A percentile compares a stretch with the other conserved stretches of the same genome.
Conservation (phyloP, 306 rosid species). For the Prunus padus region DNA sequence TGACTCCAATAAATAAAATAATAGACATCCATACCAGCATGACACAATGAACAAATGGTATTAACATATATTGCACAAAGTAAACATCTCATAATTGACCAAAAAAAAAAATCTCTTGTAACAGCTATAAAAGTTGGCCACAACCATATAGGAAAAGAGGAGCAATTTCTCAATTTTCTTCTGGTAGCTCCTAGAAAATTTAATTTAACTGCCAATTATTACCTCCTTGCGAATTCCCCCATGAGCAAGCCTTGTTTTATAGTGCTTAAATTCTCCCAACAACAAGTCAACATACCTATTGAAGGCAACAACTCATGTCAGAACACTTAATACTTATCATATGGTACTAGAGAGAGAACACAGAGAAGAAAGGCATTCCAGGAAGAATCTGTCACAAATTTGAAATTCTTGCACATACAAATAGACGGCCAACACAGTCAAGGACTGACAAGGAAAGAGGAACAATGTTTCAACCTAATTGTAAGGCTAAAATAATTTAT, state of each 20-base stretch:
- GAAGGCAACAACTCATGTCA: slow-evolving; percentile 40
- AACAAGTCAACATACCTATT: slow-evolving; percentile 90
- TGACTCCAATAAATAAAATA: too few species aligned
- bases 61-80: background rate
- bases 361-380: background rate
- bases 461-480: background rate
- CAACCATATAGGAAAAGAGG: background rate
- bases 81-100: background rate
- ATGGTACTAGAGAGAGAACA: slow-evolving; percentile 11
- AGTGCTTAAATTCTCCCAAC: slow-evolving; percentile 98
- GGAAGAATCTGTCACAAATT: background rate
- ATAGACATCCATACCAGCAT: too few species aligned
- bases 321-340: slow-evolving; percentile 18
- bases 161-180: background rate
- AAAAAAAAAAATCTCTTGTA: too few species aligned
- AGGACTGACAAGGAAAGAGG: background rate
- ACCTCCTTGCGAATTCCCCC: slow-evolving; percentile 95
- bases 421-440: background rate
- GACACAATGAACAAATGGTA: too few species aligned
- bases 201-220: slow-evolving; percentile 31
- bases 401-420: background rate
- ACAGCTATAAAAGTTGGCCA: background rate
- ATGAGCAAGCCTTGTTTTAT: slow-evolving; percentile 85
- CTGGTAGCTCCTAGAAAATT: slow-evolving; percentile 6
- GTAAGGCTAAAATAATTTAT: background rate